A percentile compares a stretch with the other conserved stretches of the same genome.
Evolutionary conservation across 2,329 filamentous ascomycete species (phyloP).

Genomic region (Penicillium sp.): DNA sequence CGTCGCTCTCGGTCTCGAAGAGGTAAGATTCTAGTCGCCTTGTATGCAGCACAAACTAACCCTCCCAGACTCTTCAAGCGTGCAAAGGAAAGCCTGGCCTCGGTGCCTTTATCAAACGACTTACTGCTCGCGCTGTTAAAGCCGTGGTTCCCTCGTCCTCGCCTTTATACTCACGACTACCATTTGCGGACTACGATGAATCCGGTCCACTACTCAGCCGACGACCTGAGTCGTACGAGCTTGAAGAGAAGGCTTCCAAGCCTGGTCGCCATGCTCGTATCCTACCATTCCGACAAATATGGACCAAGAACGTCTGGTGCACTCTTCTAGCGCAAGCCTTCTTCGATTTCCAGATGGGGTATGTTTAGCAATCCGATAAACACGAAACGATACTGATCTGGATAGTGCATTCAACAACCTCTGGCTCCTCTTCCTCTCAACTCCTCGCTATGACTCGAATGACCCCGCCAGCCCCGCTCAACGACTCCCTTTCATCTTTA

Average conservation of each 20-base stretch:
- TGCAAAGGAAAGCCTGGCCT: slow-evolving; percentile 54
- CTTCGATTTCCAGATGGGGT: slow-evolving; percentile 72
- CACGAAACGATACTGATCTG: slow-evolving; percentile 4
- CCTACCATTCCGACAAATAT: slow-evolving; percentile 56
- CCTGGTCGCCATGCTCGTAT: slow-evolving; percentile 44
- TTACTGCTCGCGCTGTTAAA: slow-evolving; percentile 34
- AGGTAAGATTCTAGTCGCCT: slow-evolving; percentile 40
- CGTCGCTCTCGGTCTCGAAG: slow-evolving; percentile 69
- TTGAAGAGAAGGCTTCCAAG: slow-evolving; percentile 41
- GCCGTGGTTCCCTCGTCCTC: slow-evolving; percentile 36
- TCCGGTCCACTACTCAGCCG: slow-evolving; percentile 40
- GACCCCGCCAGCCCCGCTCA: slow-evolving; percentile 49
- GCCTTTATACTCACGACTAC: slow-evolving; percentile 38
- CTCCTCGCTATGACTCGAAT: slow-evolving; percentile 60
- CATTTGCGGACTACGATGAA: slow-evolving; percentile 43
- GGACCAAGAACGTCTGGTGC: slow-evolving; percentile 61
- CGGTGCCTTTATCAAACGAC: slow-evolving; percentile 40
- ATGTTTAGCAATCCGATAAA: slow-evolving; percentile 9
- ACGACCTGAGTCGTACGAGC: slow-evolving; percentile 40
- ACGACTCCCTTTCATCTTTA: slow-evolving; percentile 62
- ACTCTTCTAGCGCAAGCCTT: slow-evolving; percentile 68
- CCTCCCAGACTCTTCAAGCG: slow-evolving; percentile 52
- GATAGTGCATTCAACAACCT: slow-evolving; percentile 74
- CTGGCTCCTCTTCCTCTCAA: slow-evolving; percentile 79
- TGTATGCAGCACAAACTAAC: slow-evolving; percentile 14